Evolutionary conservation across 768 basidiomycete species (phyloP).

Genomic region (Lactifluus volemus): DNA sequence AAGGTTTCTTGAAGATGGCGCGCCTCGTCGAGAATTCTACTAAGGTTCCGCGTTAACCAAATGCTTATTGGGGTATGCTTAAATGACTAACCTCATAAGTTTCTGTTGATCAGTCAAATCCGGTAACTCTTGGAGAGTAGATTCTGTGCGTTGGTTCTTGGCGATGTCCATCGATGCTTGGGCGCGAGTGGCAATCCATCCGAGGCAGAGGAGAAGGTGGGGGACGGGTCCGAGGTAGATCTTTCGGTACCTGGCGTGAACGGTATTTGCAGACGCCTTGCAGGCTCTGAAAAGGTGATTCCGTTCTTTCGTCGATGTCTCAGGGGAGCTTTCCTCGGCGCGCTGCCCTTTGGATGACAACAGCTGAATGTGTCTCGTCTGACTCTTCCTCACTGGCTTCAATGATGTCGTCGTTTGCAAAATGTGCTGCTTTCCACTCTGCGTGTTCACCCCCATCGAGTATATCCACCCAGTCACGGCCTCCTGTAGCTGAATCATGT

Average conservation of each 20-base stretch:
- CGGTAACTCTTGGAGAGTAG: not conserved
- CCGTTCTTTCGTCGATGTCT: not conserved
- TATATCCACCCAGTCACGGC: not conserved
- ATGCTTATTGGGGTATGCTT: not conserved
- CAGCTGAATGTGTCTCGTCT: not conserved
- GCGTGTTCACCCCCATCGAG: not conserved
- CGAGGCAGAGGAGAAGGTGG: constrained; percentile 12
- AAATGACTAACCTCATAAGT: not conserved
- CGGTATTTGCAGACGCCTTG: not conserved
- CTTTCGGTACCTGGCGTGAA: constrained; percentile 4
- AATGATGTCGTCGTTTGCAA: not conserved
- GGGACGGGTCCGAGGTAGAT: constrained; percentile 9
- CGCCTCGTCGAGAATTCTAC: not conserved
- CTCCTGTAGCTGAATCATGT: not conserved
- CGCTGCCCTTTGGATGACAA: not conserved
- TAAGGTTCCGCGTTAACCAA: not conserved
- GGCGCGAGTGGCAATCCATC: not conserved
- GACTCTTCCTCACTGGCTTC: not conserved
- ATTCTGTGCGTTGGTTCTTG: not conserved
- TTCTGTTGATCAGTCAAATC: not conserved
- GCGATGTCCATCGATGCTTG: not conserved
- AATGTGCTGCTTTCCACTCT: not conserved
- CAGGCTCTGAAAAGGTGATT: not conserved
- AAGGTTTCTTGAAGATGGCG: not conserved
- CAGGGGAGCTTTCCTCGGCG: not conserved